These are phyloP conservation scores for Psilocybe cubensis DNA, from an alignment of 768 basidiomycete genomes.

Conservation along the genomic window DNA sequence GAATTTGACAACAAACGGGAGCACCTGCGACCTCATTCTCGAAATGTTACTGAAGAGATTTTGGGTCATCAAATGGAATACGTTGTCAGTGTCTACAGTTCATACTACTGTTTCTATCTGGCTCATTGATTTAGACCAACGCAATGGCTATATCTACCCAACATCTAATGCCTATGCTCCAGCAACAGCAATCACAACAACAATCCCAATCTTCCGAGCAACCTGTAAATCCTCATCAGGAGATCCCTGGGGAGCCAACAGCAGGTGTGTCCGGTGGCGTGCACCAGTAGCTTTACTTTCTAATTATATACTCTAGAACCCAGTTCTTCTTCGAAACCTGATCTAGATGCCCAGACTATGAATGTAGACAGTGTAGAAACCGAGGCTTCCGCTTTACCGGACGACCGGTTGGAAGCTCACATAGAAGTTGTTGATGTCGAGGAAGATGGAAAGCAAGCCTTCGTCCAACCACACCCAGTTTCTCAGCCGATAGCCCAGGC, in stretches of 20 bases:
- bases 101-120: constrained; percentile 1
- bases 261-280: constrained; percentile 17
- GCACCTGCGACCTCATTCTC: constrained; percentile 50
- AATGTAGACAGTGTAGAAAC: constrained; percentile 20
- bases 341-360: constrained; percentile 27
- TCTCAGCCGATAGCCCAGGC: constrained; percentile 14
- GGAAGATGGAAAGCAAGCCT: constrained; percentile 35
- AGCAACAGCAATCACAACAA: constrained; percentile 8
- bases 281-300: neutral
- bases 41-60: constrained; percentile 78
- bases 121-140: constrained; percentile 59
- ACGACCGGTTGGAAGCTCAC: constrained; percentile 28
- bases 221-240: constrained; percentile 21
- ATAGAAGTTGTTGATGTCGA: constrained; percentile 56
- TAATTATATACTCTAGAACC: constrained; percentile 11
- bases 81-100: constrained; percentile 41
- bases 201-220: constrained; percentile 22
- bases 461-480: constrained; percentile 12
- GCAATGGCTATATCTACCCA: constrained; percentile 93
- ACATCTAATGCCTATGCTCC: constrained; percentile 59
- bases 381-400: constrained; percentile 24
- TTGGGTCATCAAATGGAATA: constrained; percentile 56
- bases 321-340: constrained; percentile 20
- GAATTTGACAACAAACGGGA: constrained; percentile 82
- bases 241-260: constrained; percentile 10